A percentile compares a stretch with the other conserved stretches of the same genome.
phyloP scores from a whole-genome alignment of 164 flowering plant species.

The Vitis vinifera region DNA sequence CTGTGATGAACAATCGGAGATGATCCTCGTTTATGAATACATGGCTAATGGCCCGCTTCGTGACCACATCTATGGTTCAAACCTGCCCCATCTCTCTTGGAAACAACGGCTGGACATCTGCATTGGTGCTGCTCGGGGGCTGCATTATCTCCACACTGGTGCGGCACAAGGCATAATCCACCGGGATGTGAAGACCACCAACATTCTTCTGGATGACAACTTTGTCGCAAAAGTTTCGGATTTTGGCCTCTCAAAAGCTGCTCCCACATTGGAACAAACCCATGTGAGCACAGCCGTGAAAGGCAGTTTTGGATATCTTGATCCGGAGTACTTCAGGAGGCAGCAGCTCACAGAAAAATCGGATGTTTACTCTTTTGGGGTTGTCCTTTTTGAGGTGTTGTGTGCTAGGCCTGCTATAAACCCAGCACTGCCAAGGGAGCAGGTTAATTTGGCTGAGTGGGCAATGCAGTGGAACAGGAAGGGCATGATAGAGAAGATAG shows the following conservation, averaged over 20 bases:
- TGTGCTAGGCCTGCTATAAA: constrained; percentile 78
- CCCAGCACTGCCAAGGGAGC: constrained; percentile 77
- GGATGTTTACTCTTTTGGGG: constrained; percentile 93
- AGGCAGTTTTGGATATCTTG: constrained; percentile 93
- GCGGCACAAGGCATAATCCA: constrained; percentile 86
- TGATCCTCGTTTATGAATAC: constrained; percentile 93
- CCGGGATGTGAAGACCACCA: constrained; percentile 92
- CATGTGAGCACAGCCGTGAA: constrained; percentile 95
- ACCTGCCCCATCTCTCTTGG: constrained; percentile 62
- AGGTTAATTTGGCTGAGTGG: constrained; percentile 92
- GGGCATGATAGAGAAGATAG: constrained; percentile 54
- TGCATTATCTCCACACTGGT: constrained; percentile 93
- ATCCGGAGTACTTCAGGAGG: constrained; percentile 83
- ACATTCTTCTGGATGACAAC: constrained; percentile 79
- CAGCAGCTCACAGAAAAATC: constrained; percentile 89
- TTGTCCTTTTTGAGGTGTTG: constrained; percentile 78
- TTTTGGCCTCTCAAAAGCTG: constrained; percentile 81
- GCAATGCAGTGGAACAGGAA: constrained; percentile 69
- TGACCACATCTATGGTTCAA: constrained; percentile 74
- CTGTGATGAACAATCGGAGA: constrained; percentile 78
- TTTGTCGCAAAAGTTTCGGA: constrained; percentile 81
- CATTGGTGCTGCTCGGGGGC: constrained; percentile 84
- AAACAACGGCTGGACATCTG: constrained; percentile 77
- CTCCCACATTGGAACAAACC: constrained; percentile 64
- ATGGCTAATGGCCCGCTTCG: constrained; percentile 86